phyloP scores from a whole-genome alignment of 1,139 yeast species.

The Tardiomyces blankii region DNA sequence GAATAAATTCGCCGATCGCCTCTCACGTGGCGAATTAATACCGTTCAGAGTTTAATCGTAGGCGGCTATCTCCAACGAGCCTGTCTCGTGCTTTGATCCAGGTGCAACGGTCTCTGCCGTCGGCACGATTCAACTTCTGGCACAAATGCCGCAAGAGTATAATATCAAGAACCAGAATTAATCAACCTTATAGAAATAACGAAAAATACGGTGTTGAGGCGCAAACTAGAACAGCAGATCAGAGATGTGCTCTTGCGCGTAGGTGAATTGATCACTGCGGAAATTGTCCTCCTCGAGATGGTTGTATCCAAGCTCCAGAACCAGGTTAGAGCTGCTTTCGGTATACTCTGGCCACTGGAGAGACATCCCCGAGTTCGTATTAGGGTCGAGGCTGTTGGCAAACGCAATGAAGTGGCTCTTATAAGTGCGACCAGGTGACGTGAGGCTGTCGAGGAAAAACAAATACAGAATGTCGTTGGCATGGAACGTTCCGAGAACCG shows the following conservation, averaged over 20 bases:
- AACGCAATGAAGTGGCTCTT: constrained; percentile 12
- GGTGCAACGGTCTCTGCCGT: no score
- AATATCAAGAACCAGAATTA: no score
- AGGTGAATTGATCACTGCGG: not conserved
- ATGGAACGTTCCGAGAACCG: constrained; percentile 12
- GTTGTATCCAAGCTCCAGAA: not conserved
- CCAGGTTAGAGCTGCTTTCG: constrained; percentile 14
- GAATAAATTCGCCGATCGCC: no score
- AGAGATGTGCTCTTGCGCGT: not conserved
- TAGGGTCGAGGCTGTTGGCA: constrained; percentile 11
- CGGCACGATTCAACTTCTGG: no score
- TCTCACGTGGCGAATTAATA: no score
- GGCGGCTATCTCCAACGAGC: no score
- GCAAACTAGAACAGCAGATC: not conserved
- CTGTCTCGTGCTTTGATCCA: no score
- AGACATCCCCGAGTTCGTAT: constrained; percentile 3
- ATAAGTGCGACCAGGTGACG: constrained; percentile 7
- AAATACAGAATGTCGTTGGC: constrained; percentile 7
- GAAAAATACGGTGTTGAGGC: no score
- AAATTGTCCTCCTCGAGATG: not conserved
- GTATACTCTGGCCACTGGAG: constrained; percentile 25
- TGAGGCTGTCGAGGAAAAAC: constrained; percentile 3
- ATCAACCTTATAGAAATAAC: no score
- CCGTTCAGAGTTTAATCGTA: no score
- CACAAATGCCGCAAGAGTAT: no score